phyloP scores from a whole-genome alignment of 179 eudicot genomes.

The Corrigiola litoralis region DNA sequence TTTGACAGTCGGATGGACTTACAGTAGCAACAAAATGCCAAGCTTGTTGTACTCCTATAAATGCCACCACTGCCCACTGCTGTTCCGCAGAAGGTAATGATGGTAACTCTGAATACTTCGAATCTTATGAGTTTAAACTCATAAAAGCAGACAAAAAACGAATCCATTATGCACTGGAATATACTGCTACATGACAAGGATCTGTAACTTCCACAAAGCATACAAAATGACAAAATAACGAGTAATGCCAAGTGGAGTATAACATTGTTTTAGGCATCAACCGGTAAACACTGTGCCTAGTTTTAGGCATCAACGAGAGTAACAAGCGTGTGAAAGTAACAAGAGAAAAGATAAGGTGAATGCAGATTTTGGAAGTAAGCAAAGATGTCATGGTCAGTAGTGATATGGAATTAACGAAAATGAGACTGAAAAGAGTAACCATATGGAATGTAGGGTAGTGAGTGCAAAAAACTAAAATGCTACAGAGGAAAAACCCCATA shows the following conservation, averaged over 20 bases:
- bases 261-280: background rate
- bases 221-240: background rate
- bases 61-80: too few relatives aligned
- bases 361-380: background rate
- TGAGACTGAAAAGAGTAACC: too few relatives aligned
- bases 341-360: constrained; percentile 12
- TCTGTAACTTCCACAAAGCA: too few relatives aligned
- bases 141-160: background rate
- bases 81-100: background rate
- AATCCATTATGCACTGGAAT: too few relatives aligned
- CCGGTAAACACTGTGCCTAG: background rate
- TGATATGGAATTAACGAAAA: constrained; percentile 1
- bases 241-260: too few relatives aligned
- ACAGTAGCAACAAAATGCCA: background rate
- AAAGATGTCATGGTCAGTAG: background rate
- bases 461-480: too few relatives aligned
- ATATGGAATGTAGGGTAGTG: too few relatives aligned
- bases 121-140: background rate
- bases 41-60: background rate
- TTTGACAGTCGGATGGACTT: too few relatives aligned
- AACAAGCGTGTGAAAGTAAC: constrained; percentile 2
- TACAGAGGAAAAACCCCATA: too few relatives aligned
- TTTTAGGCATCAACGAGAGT: background rate
- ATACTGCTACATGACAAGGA: too few relatives aligned
- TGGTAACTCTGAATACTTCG: background rate